Base-by-base conservation (phyloP, 2,329 filamentous ascomycete species). In the Exserohilum turcica region DNA sequence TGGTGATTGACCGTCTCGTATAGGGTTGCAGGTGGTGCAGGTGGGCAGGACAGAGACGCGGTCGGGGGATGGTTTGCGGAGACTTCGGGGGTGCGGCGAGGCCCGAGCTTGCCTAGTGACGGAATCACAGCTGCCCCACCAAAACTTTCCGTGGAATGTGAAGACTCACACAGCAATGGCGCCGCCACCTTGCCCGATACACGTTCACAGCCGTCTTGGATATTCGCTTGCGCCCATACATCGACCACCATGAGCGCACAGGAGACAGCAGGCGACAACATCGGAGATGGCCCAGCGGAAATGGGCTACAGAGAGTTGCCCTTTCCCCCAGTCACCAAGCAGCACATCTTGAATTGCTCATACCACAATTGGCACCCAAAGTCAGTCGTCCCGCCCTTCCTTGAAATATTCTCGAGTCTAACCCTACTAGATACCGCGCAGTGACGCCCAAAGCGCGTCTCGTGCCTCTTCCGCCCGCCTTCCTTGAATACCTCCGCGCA, bases 321-420 rank as follows among this genome's bases (percentile, higher is more conserved):
- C 16, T 97, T 99, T 70, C 90, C 92, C 16, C 91, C 91, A 1
- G 84, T 96, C 52, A 91, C 87, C 28, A 89, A 87, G 70, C 85
- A 88, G 40, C 93, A 99, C 69, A 95, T 99, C 56, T 79, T 96
- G 48, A 89, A 97, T 76, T 99, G 93, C 77, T 95, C 94, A 36
- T 97, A 95, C 75, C 90, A 96, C 72, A 85, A 83, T 55, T 99
- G 94, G 94, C 91, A 96, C 68, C 86, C 89, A 42, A 87, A 84
- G 82, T 91, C 78, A 40, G 53, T 29, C 21, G 3, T n/a, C 28
- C 12, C 15, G 33, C 21, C 9, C 6, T 9, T 9, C 18, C 3
- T 7, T 10, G 3, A n/a, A n/a, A n/a, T 6, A 6, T 6, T 5
- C 3, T 13, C 1, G 13, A 32, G 15, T 18, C 16, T 40, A 19